Percentiles rank a stretch among this genome's conserved stretches.
These are phyloP conservation scores for Ambrosiella cleistominuta DNA, from an alignment of 2,329 filamentous ascomycete genomes.

Conservation along the genomic window DNA sequence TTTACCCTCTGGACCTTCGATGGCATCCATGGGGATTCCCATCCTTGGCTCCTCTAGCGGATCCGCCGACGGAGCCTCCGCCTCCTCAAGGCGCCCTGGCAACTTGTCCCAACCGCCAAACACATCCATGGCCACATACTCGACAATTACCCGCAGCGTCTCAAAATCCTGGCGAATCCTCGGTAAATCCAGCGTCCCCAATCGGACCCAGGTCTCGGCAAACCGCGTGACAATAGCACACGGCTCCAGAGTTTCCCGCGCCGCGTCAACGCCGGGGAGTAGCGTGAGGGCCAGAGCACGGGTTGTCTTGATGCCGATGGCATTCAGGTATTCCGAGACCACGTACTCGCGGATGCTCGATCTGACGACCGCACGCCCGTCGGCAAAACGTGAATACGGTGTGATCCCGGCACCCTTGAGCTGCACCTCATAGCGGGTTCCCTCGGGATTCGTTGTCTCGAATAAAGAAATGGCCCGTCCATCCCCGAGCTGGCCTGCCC, in stretches of 20 bases:
- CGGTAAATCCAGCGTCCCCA: conserved; percentile 93
- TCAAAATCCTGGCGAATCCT: conserved; percentile 63
- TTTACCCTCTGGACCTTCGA: conserved; percentile 49
- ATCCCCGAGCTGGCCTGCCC: conserved; percentile 92
- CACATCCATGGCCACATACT: conserved; percentile 75
- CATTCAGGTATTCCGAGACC: conserved; percentile 76
- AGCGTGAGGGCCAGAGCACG: conserved; percentile 69
- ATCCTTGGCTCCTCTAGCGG: conserved; percentile 25
- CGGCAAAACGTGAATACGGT: conserved; percentile 89
- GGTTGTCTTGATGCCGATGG: conserved; percentile 70
- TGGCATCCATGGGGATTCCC: conserved; percentile 35
- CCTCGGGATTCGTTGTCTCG: conserved; percentile 57
- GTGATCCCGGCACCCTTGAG: conserved; percentile 87
- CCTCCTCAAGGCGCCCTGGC: conserved; percentile 40
- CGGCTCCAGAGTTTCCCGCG: conserved; percentile 67
- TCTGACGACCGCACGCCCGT: conserved; percentile 81
- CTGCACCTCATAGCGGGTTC: conserved; percentile 72
- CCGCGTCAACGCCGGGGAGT: conserved; percentile 52
- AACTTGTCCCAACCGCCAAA: conserved; percentile 77
- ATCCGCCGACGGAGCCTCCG: conserved; percentile 24
- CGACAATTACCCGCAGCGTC: conserved; percentile 55
- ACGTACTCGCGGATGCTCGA: conserved; percentile 91
- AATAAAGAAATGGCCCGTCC: conserved; percentile 89
- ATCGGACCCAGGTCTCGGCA: conserved; percentile 75
- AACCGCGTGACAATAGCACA: conserved; percentile 87